Percentiles rank a stretch among this genome's conserved stretches.
Evolutionary conservation across 202 grass and related monocot genomes (phyloP).

Genomic region (Saccharum hybrid): DNA sequence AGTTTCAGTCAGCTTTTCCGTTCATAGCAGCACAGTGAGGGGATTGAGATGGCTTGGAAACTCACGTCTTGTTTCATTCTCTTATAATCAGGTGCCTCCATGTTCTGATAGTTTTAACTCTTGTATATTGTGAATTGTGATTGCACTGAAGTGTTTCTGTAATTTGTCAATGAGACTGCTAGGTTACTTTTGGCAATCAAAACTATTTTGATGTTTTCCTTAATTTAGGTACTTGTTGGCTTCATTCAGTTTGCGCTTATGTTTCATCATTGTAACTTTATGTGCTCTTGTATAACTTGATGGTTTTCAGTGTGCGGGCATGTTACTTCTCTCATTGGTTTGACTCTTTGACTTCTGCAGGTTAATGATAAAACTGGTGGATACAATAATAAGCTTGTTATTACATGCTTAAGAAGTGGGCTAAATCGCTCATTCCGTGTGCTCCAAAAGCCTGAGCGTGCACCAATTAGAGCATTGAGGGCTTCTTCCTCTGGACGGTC

Average conservation of each 20-base stretch:
- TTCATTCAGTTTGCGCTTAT: not conserved
- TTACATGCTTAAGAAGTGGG: constrained; percentile 96
- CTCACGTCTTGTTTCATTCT: constrained; percentile 96
- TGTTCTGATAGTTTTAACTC: constrained; percentile 40
- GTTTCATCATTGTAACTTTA: constrained; percentile 6
- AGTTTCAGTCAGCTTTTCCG: constrained; percentile 83
- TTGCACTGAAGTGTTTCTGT: constrained; percentile 25
- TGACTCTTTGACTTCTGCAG: constrained; percentile 53
- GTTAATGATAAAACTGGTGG: constrained; percentile 93
- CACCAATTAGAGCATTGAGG: constrained; percentile 93
- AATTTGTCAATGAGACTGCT: constrained; percentile 13
- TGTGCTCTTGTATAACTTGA: not conserved
- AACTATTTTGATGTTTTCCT: constrained; percentile 8
- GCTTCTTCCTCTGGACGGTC: constrained; percentile 98
- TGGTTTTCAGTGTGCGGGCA: constrained; percentile 8
- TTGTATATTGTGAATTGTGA: constrained; percentile 28
- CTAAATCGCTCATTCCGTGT: constrained; percentile 91
- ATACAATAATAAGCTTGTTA: constrained; percentile 84
- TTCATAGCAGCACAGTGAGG: constrained; percentile 76
- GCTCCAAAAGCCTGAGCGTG: constrained; percentile 95
- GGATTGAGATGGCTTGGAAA: constrained; percentile 99
- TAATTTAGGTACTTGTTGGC: not conserved
- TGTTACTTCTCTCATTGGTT: constrained; percentile 38
- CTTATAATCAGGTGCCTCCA: constrained; percentile 74
- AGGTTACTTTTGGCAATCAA: constrained; percentile 18